Percentiles rank a stretch among this genome's conserved stretches.
These are phyloP conservation scores for Ormosia semicastrata DNA, from an alignment of 306 rosid genomes.

Conservation along the genomic window DNA sequence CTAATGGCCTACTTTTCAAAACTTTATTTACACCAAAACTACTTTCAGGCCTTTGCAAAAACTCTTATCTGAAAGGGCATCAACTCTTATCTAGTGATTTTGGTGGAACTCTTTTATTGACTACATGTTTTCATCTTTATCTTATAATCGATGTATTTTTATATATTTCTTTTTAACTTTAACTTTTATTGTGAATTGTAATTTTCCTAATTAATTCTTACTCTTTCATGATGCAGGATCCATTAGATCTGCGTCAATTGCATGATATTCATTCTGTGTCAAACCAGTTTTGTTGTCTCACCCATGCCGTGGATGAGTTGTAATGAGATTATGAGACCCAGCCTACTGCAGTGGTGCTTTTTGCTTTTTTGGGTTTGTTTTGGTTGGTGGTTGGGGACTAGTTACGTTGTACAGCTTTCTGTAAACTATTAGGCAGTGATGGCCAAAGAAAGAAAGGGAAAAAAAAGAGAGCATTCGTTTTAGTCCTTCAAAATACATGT, in stretches of 20 bases:
- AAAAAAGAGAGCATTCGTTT: not conserved
- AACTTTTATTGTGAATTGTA: not conserved
- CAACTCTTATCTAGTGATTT: not conserved
- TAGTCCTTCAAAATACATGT: not conserved
- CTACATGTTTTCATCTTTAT: not conserved
- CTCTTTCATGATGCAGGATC: conserved; percentile 37
- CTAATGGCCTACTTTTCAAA: not conserved
- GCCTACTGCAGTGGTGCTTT: not conserved
- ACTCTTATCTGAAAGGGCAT: not conserved
- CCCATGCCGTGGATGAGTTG: not conserved
- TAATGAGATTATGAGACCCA: not conserved
- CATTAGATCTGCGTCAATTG: conserved; percentile 16
- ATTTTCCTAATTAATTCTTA: not conserved
- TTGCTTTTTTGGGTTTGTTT: not conserved
- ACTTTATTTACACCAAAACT: not conserved
- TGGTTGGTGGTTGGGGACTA: not conserved
- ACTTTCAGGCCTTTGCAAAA: not conserved
- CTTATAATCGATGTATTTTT: not conserved
- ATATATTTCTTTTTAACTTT: not conserved
- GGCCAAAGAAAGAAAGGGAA: not conserved
- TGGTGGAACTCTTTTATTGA: not conserved
- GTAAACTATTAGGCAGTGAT: conserved; percentile 2
- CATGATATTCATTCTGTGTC: not conserved
- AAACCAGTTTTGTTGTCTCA: not conserved
- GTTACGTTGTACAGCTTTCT: conserved; percentile 30